A percentile compares a stretch with the other conserved stretches of the same genome.
phyloP scores from a whole-genome alignment of 1,284 basidiomycete species.

The Wallemia mellicola region DNA sequence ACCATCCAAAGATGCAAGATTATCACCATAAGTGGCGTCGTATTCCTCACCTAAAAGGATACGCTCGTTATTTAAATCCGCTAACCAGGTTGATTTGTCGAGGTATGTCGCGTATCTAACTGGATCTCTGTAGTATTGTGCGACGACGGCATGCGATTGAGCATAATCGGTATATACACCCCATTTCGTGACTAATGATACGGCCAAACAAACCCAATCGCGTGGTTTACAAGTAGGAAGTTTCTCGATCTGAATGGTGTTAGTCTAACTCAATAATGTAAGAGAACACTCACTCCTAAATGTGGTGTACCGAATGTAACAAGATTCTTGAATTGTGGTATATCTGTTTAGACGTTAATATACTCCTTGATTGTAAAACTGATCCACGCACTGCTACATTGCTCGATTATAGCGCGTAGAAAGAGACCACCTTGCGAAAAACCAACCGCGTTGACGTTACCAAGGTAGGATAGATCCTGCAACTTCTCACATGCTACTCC shows the following conservation, averaged over 20 bases:
- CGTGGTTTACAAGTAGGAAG: background rate
- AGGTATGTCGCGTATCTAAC: background rate
- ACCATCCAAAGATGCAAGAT: background rate
- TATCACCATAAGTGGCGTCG: background rate
- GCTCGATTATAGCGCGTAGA: background rate
- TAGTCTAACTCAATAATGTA: too few relatives aligned
- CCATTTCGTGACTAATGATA: background rate
- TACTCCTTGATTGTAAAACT: too few relatives aligned
- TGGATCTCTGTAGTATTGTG: constrained; percentile 1
- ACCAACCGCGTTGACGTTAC: background rate
- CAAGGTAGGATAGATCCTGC: background rate
- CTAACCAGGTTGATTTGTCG: background rate
- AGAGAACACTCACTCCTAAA: too few relatives aligned
- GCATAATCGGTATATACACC: background rate
- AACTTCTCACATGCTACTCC: background rate
- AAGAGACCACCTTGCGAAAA: background rate
- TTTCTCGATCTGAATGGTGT: too few relatives aligned
- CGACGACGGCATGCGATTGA: background rate
- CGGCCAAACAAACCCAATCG: background rate
- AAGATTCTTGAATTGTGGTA: background rate
- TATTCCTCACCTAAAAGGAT: background rate
- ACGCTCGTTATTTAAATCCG: background rate
- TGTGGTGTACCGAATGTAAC: background rate
- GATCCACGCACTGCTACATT: background rate
- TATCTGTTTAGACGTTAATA: too few relatives aligned